A percentile compares a stretch with the other conserved stretches of the same genome.
Conservation (phyloP, 1,284 basidiomycete species). For the Apiotrichum laibachii region DNA sequence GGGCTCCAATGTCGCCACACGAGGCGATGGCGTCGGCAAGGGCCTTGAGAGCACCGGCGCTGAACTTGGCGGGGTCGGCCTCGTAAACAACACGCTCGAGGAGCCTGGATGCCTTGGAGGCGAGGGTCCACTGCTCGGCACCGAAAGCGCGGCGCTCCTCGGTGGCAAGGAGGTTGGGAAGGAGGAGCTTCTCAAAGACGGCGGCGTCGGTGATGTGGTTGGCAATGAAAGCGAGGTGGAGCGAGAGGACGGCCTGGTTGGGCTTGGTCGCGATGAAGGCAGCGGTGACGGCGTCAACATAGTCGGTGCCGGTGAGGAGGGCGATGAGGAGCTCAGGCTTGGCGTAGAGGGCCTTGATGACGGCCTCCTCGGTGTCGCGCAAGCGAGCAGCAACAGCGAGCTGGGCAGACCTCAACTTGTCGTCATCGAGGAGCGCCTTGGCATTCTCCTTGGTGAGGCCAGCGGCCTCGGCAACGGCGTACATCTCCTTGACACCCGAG, state of each 20-base stretch:
- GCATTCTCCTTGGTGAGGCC: slow-evolving; percentile 16
- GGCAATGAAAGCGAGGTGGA: slow-evolving; percentile 64
- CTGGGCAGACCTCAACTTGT: slow-evolving; percentile 34
- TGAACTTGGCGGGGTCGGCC: slow-evolving; percentile 15
- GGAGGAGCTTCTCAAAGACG: slow-evolving; percentile 61
- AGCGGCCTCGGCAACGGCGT: slow-evolving; percentile 24
- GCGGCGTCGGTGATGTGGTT: slow-evolving; percentile 53
- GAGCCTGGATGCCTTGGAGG: slow-evolving; percentile 13
- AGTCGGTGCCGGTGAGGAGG: slow-evolving; percentile 54
- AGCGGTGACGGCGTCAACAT: slow-evolving; percentile 56
- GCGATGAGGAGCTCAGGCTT: slow-evolving; percentile 56
- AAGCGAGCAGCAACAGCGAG: slow-evolving; percentile 58
- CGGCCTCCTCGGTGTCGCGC: slow-evolving; percentile 61
- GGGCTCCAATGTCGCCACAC: slow-evolving; percentile 18
- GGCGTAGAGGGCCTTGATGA: slow-evolving; percentile 67
- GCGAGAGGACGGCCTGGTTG: slow-evolving; percentile 51
- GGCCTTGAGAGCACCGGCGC: slow-evolving; percentile 16
- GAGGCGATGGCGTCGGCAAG: slow-evolving; percentile 15
- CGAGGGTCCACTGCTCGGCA: slow-evolving; percentile 59
- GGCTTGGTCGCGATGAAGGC: slow-evolving; percentile 52
- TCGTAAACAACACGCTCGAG: slow-evolving; percentile 13
- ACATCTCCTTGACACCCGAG: slow-evolving; percentile 44
- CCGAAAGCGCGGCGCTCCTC: slow-evolving; percentile 66
- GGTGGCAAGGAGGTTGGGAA: slow-evolving; percentile 70
- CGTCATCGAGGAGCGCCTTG: slow-evolving; percentile 13